phyloP scores from a whole-genome alignment of 768 basidiomycete species.

The Leucosporidium scottii region DNA sequence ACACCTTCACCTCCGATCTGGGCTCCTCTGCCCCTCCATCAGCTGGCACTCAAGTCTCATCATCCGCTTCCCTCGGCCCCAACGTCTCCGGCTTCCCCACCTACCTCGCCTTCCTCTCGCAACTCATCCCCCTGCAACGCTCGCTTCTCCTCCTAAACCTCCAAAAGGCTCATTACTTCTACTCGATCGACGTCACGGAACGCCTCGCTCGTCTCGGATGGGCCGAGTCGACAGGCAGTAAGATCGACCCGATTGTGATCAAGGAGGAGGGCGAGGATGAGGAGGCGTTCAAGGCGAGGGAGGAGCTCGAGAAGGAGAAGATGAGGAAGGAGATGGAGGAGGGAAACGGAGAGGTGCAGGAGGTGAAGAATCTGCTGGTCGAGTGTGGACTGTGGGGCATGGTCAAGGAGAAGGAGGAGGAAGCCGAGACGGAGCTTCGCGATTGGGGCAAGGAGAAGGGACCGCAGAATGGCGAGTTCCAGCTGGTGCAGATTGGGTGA shows the following conservation, averaged over 20 bases:
- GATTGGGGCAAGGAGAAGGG: neutral
- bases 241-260: neutral
- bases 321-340: neutral
- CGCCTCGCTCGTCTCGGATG: neutral
- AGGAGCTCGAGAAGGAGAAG: neutral
- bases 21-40: neutral
- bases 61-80: neutral
- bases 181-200: neutral
- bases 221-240: neutral
- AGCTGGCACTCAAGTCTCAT: neutral
- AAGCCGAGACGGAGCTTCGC: neutral
- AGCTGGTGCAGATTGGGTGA: conserved; percentile 23
- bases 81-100: conserved; percentile 4
- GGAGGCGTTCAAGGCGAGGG: neutral
- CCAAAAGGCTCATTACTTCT: conserved; percentile 26
- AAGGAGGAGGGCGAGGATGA: neutral
- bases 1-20: neutral
- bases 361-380: conserved; percentile 8
- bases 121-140: conserved; percentile 28
- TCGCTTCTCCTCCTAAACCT: conserved; percentile 28
- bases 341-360: neutral
- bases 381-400: conserved; percentile 13
- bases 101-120: conserved; percentile 19
- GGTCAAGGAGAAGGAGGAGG: neutral
- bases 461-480: conserved; percentile 2